Percentiles rank a stretch among this genome's conserved stretches.
Evolutionary conservation across 305 asterid species (phyloP).

Genomic region (Andrographis paniculata): DNA sequence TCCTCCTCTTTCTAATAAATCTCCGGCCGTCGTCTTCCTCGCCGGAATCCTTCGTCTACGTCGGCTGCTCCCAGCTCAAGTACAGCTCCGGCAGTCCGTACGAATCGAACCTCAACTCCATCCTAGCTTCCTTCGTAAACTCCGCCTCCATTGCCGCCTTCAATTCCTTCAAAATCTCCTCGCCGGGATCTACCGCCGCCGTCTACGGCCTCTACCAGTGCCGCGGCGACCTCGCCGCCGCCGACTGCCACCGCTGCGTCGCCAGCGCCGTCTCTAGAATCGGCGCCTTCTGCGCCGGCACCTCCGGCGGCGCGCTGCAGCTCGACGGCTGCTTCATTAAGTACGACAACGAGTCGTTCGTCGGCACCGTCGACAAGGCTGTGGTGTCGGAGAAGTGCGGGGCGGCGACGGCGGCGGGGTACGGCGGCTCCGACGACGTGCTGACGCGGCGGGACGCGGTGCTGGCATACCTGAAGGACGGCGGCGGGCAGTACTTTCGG

Average conservation of each 20-base stretch:
- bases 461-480: conserved; percentile 35
- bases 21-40: conserved; percentile 2
- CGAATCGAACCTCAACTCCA: conserved; percentile 44
- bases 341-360: conserved; percentile 54
- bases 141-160: conserved; percentile 22
- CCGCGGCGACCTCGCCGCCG: conserved; percentile 38
- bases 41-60: conserved; percentile 31
- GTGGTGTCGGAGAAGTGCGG: conserved; percentile 48
- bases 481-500: conserved; percentile 49
- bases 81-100: conserved; percentile 38
- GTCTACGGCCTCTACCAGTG: conserved; percentile 56
- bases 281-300: conserved; percentile 29
- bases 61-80: conserved; percentile 46
- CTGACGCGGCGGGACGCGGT: conserved; percentile 38
- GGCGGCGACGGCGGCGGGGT: conserved; percentile 8
- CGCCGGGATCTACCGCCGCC: conserved; percentile 29
- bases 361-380: conserved; percentile 51
- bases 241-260: conserved; percentile 20
- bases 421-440: too few relatives aligned
- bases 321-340: conserved; percentile 52
- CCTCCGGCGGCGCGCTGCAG: conserved; percentile 49
- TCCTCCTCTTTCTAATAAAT: not conserved
- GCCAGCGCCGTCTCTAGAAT: conserved; percentile 26
- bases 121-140: conserved; percentile 38
- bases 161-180: conserved; percentile 48